Evolutionary conservation across 768 basidiomycete genomes (phyloP), one percentile per base, ranked within the genome.

Genomic region (Dacryopinax primogenitus): DNA sequence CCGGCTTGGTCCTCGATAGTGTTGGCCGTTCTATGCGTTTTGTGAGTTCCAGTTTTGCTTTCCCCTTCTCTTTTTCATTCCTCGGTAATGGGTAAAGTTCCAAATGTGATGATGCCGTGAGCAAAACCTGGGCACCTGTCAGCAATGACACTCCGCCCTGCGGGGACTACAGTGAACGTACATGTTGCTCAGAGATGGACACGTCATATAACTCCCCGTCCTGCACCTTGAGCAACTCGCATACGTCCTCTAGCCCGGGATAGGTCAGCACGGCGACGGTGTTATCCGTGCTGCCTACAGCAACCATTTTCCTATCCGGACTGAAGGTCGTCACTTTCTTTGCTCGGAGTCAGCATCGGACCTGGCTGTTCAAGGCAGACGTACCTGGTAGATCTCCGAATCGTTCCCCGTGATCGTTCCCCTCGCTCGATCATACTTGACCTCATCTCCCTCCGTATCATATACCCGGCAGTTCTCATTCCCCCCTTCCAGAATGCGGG

Each of bases 291-390:
- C 85, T 74, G 12, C 77, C 90, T 35, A 86, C 82, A 2, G 84
- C 87, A 3, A 95, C 72, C 39, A 87, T 73, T 28, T 76, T 78
- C 26, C 82, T 80, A 69, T 86, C 80, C 4, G 85, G 85, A 39
- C 92, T 92, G 64, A 97, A 77, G 1, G 84, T 81, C 1, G 92
- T 93, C 26, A 93, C 86, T 85, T 90, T 94, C 94, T 96, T 72
- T 63, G n/a, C 37, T 33, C 62, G 28, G 44, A 62, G 33, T 58
- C 51, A 58, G 51, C 51, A 23, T 58, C 26, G 9, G 33, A 15
- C 63, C 45, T 41, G 23, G 7, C 33, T 23, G 16, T 11, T 1
- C 7, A 41, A n/a, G 9, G 16, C 13, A n/a, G n/a, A 73, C 77
- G 62, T 69, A 91, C 94, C 79, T 97, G 94, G 71, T 86, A 97